Percentiles rank a stretch among this genome's conserved stretches.
Conservation (phyloP, 164 flowering plant species). For the Stephania yunnanensis region DNA sequence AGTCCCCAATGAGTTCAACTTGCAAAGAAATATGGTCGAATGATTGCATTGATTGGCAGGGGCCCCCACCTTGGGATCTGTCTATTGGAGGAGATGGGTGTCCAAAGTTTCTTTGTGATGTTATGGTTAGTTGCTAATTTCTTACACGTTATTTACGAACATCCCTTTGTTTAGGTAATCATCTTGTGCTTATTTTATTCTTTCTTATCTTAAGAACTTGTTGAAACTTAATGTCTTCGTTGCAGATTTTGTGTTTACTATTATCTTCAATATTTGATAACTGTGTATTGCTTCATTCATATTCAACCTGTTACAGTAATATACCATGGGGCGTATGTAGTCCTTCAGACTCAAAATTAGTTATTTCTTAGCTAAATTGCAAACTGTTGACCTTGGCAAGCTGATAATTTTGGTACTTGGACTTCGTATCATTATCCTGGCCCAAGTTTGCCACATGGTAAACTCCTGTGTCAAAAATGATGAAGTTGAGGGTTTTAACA, state of each 20-base stretch:
- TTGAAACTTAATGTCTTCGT: neutral
- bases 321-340: neutral
- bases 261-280: neutral
- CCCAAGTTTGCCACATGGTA: too few relatives aligned
- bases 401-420: too few relatives aligned
- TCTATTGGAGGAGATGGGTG: conserved; percentile 79
- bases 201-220: neutral
- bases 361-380: too few relatives aligned
- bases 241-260: neutral
- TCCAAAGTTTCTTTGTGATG: conserved; percentile 93
- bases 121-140: conserved; percentile 55
- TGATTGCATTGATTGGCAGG: conserved; percentile 47
- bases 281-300: neutral
- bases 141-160: neutral
- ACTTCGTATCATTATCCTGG: too few relatives aligned
- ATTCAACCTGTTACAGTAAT: neutral
- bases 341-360: too few relatives aligned
- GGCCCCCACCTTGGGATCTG: conserved; percentile 79
- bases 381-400: too few relatives aligned
- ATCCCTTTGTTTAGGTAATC: neutral
- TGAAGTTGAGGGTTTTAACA: too few relatives aligned
- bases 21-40: conserved; percentile 27
- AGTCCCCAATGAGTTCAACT: conserved; percentile 17
- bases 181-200: neutral
- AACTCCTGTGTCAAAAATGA: too few relatives aligned